These are phyloP conservation scores for Cokeromyces recurvatus DNA, from an alignment of 371 early-diverging fungal species.

Conservation along the genomic window DNA sequence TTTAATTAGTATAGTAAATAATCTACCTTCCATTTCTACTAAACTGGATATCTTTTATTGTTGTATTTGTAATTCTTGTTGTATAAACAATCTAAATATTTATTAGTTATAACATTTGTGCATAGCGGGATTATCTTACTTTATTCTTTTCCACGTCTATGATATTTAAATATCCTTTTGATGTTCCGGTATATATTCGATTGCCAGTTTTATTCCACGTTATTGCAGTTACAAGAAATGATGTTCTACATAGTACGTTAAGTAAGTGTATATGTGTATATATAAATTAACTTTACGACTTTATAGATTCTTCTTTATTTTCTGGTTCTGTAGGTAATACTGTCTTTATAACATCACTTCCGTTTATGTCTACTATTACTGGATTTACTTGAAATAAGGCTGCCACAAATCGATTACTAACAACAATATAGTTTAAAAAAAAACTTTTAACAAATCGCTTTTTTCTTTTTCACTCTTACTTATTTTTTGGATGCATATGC, in stretches of 20 bases:
- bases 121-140: constrained; percentile 26
- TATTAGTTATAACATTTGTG: no score
- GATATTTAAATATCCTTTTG: constrained; percentile 62
- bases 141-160: constrained; percentile 49
- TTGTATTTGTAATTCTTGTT: constrained; percentile 44
- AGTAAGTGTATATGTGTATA: neutral
- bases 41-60: constrained; percentile 63
- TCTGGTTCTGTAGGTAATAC: constrained; percentile 20
- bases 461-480: constrained; percentile 41
- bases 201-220: constrained; percentile 54
- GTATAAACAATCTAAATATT: constrained; percentile 24
- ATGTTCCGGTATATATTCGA: constrained; percentile 69
- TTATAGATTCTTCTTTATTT: constrained; percentile 11
- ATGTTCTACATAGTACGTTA: constrained; percentile 1
- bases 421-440: no score
- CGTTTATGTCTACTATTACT: constrained; percentile 46
- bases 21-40: constrained; percentile 48
- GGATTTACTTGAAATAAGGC: constrained; percentile 50
- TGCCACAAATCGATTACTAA: constrained; percentile 53
- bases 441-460: no score
- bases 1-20: neutral
- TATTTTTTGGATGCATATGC: constrained; percentile 68
- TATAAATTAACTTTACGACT: constrained; percentile 1
- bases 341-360: constrained; percentile 18
- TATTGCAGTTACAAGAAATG: constrained; percentile 28